Base-by-base conservation (phyloP, 2,329 filamentous ascomycete genomes). In the Verticillium isaacii region DNA sequence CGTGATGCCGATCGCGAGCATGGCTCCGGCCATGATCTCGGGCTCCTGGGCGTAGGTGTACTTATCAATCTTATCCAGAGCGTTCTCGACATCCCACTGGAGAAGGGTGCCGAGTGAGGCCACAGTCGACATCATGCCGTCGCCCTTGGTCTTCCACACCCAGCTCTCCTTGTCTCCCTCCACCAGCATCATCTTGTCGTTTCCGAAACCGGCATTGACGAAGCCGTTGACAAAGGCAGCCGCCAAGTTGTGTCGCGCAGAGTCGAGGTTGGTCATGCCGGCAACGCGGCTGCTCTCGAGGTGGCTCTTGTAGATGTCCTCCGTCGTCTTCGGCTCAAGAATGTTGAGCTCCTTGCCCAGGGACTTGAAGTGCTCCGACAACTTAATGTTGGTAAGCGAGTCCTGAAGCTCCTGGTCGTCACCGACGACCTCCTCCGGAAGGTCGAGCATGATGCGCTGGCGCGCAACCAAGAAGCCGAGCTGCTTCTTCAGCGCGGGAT, bases 291-390 rank as follows among this genome's bases (percentile, higher is more conserved):
- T 96, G 79, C 91, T 98, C 78, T 99, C 95, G 5, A 99, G 85
- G 76, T 99, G 95, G 72, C 93, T 97, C 82, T 99, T 99, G 85
- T 99, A 99, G 70, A 99, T 99, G 71, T 99, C 96, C 73, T 99
- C 95, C 0, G 94, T 96, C 54, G 92, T 91, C 81, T 97, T 98
- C 39, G 95, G 95, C 66, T 99, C 95, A 52, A 98, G 82, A 59
- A 99, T 94, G 76, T 99, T 98, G 60, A 99, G 84, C 75, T 99
- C 95, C 78, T 97, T 97, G 62, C 89, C 96, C 36, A 99, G 82
- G 5, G 90, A 87, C 77, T 96, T 96, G 84, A 97, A 99, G 76
- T 98, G 90, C 66, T 96, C 92, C 1, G 93, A 89, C 62, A 99
- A 79, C 71, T 90, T 92, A 19, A 90, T 87, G 77, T 98, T 99